Evolutionary conservation across 805 yeast genomes (phyloP), one percentile per base, ranked within the genome.

Genomic region (Zygotorulaspora sp.): DNA sequence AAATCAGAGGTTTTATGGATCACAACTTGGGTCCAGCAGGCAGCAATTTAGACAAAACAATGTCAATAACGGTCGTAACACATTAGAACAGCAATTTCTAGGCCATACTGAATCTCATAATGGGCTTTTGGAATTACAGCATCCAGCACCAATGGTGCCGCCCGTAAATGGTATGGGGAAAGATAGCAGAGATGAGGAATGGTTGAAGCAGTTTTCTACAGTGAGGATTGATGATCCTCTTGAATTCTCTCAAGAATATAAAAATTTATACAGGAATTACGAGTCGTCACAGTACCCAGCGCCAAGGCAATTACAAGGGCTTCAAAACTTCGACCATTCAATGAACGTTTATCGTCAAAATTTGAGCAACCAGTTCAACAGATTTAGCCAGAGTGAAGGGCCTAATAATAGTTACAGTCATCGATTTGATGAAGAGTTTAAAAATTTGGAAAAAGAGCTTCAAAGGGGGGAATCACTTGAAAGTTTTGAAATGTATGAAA

Each of bases 241-340:
- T 35, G 62, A 58, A 40, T 57, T 57, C 30, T 47, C 53, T 29
- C 38, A 48, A 11, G 55, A 51, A 22, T 61, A 61, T 36, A 57
- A 57, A 36, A 45, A 32, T 14, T 31, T 52, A 26, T 61, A 61
- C 43, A 37, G 46, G 4, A 35, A 39, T 1, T 60, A 55, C 40
- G 57, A 50, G 32, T 36, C 43, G 18, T 41, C 33, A 6, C 38
- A 32, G 11, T 26, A 14, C 15, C 30, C 7, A 12, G 16, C 12
- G 8, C 30, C 12, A 26, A 26, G 30, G 8, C 12, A 23, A n/a
- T 11, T 17, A 9, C 30, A 26, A 17, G 16, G 10, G 16, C 17
- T 26, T 11, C 12, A 26, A 10, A 14, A 9, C 16, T n/a, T 9
- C 8, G 16, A 5, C 17, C 17, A 26, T 9, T 14, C 14, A 9